These are phyloP conservation scores for Ormosia emarginata DNA, from an alignment of 306 rosid species.

Conservation along the genomic window DNA sequence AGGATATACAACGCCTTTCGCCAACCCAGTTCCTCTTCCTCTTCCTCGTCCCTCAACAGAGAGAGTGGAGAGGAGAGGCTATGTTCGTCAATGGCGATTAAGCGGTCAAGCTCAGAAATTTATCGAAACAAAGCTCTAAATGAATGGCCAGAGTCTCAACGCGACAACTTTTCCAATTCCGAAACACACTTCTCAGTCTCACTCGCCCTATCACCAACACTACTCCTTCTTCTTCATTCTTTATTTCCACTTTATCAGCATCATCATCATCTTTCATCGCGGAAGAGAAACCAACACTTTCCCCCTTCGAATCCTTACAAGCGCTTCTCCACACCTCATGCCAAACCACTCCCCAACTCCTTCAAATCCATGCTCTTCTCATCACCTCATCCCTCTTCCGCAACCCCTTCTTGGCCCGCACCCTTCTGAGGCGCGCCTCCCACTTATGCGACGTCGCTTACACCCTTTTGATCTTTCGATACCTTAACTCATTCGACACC, in stretches of 20 bases:
- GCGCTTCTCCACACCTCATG: conserved; percentile 16
- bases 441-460: conserved; percentile 42
- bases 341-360: conserved; percentile 31
- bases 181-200: conserved; percentile 23
- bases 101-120: background rate
- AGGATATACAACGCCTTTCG: background rate
- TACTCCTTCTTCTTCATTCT: conserved; percentile 14
- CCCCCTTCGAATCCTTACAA: background rate
- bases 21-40: background rate
- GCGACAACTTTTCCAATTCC: conserved; percentile 39
- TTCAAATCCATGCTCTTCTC: conserved; percentile 62
- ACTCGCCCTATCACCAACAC: conserved; percentile 18
- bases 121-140: conserved; percentile 21
- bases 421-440: conserved; percentile 51
- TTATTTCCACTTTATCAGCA: background rate
- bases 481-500: conserved; percentile 31
- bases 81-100: conserved; percentile 55
- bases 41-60: background rate
- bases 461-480: conserved; percentile 38
- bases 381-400: conserved; percentile 37
- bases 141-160: conserved; percentile 63
- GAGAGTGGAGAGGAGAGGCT: background rate
- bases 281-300: background rate
- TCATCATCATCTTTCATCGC: background rate
- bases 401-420: conserved; percentile 57